These are phyloP conservation scores for Xylaria nigripes DNA, from an alignment of 495 filamentous ascomycete genomes.

Conservation along the genomic window DNA sequence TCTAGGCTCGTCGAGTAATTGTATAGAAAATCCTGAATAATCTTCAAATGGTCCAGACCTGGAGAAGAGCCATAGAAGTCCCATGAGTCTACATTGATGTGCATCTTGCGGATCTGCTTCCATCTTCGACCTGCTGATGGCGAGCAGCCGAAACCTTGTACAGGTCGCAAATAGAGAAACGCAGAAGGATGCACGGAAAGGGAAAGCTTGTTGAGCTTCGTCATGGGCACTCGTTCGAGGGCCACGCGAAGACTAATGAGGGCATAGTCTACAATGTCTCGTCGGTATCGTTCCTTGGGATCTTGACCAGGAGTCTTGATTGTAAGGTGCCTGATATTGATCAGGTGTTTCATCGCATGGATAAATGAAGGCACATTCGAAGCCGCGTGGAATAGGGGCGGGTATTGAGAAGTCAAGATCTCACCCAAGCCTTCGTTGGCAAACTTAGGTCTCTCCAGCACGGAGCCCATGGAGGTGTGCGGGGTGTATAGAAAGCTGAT, in stretches of 20 bases:
- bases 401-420: conserved; percentile 69
- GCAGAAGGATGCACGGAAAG: conserved; percentile 61
- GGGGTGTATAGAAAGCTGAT: conserved; percentile 67
- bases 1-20: conserved; percentile 52
- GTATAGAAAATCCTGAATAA: conserved; percentile 64
- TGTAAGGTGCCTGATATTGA: conserved; percentile 57
- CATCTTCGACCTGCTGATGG: conserved; percentile 57
- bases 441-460: conserved; percentile 52
- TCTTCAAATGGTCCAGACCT: conserved; percentile 62
- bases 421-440: conserved; percentile 54
- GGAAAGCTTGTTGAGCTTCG: conserved; percentile 52
- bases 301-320: conserved; percentile 66
- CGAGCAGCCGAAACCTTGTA: conserved; percentile 55
- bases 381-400: conserved; percentile 75
- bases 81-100: conserved; percentile 58
- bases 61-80: conserved; percentile 45
- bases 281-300: conserved; percentile 55
- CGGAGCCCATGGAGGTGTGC: conserved; percentile 45
- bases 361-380: conserved; percentile 74
- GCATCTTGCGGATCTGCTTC: conserved; percentile 62
- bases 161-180: conserved; percentile 60
- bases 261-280: conserved; percentile 72
- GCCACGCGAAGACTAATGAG: conserved; percentile 72
- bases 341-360: conserved; percentile 52
- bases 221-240: conserved; percentile 57